Conservation (phyloP, 495 filamentous ascomycete genomes). For the Delitschia confertaspora region DNA sequence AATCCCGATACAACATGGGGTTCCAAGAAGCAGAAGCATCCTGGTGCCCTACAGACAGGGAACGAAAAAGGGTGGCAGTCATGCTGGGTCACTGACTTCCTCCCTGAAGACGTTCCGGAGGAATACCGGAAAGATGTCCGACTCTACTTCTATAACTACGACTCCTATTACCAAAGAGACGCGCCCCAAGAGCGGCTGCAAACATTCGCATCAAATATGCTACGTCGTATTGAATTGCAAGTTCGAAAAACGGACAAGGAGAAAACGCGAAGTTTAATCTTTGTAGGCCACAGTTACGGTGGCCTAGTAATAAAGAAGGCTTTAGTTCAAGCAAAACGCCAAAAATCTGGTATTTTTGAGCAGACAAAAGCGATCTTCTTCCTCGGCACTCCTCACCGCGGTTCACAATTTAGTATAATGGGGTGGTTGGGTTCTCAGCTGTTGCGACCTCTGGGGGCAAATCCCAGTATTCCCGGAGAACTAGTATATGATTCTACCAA, state of each 20-base stretch:
- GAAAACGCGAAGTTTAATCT: conserved; percentile 18
- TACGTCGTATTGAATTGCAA: conserved; percentile 1
- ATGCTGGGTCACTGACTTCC: conserved; percentile 25
- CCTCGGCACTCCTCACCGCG: conserved; percentile 27
- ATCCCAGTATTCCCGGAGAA: conserved; percentile 19
- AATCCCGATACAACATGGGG: conserved; percentile 24
- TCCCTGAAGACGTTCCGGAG: conserved; percentile 13
- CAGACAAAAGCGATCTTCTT: conserved; percentile 25
- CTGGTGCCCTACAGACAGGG: too few relatives aligned
- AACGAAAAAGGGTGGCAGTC: too few relatives aligned
- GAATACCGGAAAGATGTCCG: conserved; percentile 5
- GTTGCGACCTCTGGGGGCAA: conserved; percentile 21
- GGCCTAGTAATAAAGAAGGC: conserved; percentile 27
- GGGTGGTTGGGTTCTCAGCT: conserved; percentile 13
- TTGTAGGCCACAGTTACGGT: conserved; percentile 24
- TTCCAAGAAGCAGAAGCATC: too few relatives aligned
- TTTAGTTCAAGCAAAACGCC: conserved; percentile 17
- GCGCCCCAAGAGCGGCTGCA: conserved; percentile 15
- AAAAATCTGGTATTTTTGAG: conserved; percentile 12
- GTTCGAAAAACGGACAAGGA: conserved; percentile 12
- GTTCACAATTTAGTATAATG: conserved; percentile 21
- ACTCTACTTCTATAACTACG: conserved; percentile 26
- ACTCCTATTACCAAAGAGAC: conserved; percentile 25
- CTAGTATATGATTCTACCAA: conserved; percentile 22
- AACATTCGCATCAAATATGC: conserved; percentile 13